These are phyloP conservation scores for Fulvia fulva DNA, from an alignment of 2,329 filamentous ascomycete genomes.

Conservation along the genomic window DNA sequence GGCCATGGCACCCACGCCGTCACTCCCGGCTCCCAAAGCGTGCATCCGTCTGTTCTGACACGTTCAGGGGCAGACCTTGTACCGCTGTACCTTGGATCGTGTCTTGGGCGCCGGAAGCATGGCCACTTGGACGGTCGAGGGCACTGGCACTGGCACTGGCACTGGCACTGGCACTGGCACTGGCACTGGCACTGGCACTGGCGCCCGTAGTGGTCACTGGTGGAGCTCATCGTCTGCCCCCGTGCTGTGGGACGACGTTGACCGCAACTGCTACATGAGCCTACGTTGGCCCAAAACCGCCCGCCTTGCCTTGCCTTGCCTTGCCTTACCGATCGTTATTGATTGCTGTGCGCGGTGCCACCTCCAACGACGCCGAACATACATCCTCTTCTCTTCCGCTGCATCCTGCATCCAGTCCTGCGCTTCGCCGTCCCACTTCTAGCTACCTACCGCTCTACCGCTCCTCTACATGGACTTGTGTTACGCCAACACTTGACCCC, in stretches of 20 bases:
- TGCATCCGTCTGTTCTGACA: conserved; percentile 14
- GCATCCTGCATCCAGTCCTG: neutral
- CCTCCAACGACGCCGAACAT: neutral
- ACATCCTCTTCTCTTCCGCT: neutral
- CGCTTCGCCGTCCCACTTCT: conserved; percentile 1
- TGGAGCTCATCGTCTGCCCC: neutral
- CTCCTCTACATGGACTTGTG: neutral
- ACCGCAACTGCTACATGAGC: conserved; percentile 13
- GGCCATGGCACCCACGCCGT: conserved; percentile 19
- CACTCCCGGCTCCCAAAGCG: conserved; percentile 14
- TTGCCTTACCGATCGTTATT: conserved; percentile 2
- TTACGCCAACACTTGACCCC: neutral
- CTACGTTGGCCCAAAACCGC: neutral
- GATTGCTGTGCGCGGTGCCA: neutral
- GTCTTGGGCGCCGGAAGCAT: conserved; percentile 12
- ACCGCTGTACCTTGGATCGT: conserved; percentile 6
- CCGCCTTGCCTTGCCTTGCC: neutral
- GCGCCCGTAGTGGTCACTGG: neutral
- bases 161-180: neutral
- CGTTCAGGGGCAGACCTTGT: conserved; percentile 8
- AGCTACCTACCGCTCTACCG: neutral
- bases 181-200: neutral
- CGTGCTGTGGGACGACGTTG: conserved; percentile 1
- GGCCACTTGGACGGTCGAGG: conserved; percentile 5
- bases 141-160: neutral